Base-by-base conservation (phyloP, 805 yeast genomes). In the Zygoascus tannicola region DNA sequence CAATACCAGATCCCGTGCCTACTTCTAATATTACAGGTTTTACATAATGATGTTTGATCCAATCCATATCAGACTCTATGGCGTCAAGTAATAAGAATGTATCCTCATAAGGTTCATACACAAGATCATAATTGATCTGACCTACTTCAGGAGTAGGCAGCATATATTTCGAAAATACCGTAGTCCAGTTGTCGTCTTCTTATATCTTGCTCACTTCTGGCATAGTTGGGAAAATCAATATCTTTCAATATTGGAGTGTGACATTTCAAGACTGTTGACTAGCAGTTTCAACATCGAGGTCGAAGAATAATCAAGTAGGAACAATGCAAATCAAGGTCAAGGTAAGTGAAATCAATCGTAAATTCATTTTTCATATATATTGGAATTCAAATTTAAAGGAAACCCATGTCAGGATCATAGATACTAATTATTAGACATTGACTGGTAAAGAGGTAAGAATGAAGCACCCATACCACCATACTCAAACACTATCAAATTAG, bases 51-150 rank as follows among this genome's bases (percentile, higher is more conserved):
- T 26, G 14, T 2, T 35, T 22, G 8, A 80, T 56, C 32, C 52
- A 68, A 1, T 49, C 53, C 38, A 57, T 60, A 41, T 84, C 81
- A 34, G 67, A 59, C 55, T 92, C 97, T 38, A 92, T 68, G 14
- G 81, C 70, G 59, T 92, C 98, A 36, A 92, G 63, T 7, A 92
- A 67, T 7, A 90, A 74, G 57, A 81, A 92, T 5, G 95, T 76
- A 65, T 92, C 98, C 55, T 92, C 98, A 0, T 94, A 76, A 0
- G 98, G 97, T 57, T 92, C 98, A 59, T 92, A 92, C 3, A 90
- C 94, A 52, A 71, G 72, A n/a, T 74, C 78, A 49, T 71, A 75
- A 55, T 82, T 81, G 16, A 80, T 71, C 16, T 68, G 61, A 1
- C 56, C 51, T 1, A 82, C 67, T 5, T 62, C 60, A 1, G 97